Base-by-base conservation (phyloP, 2,329 filamentous ascomycete genomes). In the Monilinia fructicola region DNA sequence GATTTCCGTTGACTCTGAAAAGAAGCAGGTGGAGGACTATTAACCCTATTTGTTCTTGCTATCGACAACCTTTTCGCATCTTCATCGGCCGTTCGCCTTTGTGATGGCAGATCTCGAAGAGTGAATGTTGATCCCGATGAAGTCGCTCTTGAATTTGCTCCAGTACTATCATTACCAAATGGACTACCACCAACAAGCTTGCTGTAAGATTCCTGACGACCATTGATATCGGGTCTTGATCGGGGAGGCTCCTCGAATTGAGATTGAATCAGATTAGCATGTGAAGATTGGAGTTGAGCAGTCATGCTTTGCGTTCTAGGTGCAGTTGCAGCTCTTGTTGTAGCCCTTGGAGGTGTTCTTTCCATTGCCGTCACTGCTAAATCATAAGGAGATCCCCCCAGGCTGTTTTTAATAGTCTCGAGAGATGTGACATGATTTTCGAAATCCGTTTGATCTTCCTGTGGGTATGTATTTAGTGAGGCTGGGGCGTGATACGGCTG, bases 351-450 rank as follows among this genome's bases (percentile, higher is more conserved):
- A 16, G 56, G 23, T 46, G 38, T 61, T 18, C 9, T 62, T n/a
- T 46, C 53, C 35, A 46, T 59, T 38, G 67, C 54, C 7, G 54
- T 48, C 28, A 69, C 44, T 54, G 67, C 71, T 6, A 69, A 48
- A 42, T 75, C 71, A 63, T 75, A 74, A 9, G 72, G 71, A 21
- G 69, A 71, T 26, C 63, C 69, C 1, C 74, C 73, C 2, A 75
- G 58, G 18, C 71, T 70, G 2, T 59, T 70, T 3, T 71, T 66
- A 14, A 74, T 67, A 14, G 44, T 69, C 10, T 69, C 67, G 31
- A 70, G 67, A 10, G 69, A 71, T 6, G 73, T 73, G 7, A 75
- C 59, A 23, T 74, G 67, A 2, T 68, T 58, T 60, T 75, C 73
- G 35, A 72, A 73, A 18, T 74, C 72, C 6, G 69, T 63, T 50